Conservation (phyloP, 1,284 basidiomycete genomes). For the Hymenochaete sp. region DNA sequence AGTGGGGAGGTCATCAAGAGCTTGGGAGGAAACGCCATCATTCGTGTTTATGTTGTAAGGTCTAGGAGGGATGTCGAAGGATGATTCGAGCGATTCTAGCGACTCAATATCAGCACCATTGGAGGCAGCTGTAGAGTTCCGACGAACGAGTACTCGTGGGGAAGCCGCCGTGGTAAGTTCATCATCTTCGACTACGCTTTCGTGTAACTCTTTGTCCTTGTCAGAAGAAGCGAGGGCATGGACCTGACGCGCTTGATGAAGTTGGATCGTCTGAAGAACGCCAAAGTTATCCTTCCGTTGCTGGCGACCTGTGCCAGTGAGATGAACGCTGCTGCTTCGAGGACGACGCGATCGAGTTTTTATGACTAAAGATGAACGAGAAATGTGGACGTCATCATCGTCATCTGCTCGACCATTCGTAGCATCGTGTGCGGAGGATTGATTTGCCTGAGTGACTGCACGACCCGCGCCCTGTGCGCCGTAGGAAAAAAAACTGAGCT, state of each 20-base stretch:
- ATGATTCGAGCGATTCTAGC: conserved; percentile 15
- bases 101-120: conserved; percentile 18
- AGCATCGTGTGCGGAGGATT: conserved; percentile 41
- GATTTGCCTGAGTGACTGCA: conserved; percentile 60
- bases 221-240: conserved; percentile 38
- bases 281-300: conserved; percentile 39
- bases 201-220: conserved; percentile 4
- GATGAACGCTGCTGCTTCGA: conserved; percentile 52
- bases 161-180: conserved; percentile 5
- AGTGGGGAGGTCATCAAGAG: conserved; percentile 17
- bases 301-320: conserved; percentile 32
- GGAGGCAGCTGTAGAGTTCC: conserved; percentile 37
- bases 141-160: conserved; percentile 27
- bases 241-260: conserved; percentile 42
- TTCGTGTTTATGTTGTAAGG: too few relatives aligned
- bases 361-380: conserved; percentile 27
- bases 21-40: conserved; percentile 13
- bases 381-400: conserved; percentile 36
- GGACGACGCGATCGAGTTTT: conserved; percentile 30
- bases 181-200: conserved; percentile 7
- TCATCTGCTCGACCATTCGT: conserved; percentile 44
- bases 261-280: conserved; percentile 51
- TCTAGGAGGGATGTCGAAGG: conserved; percentile 7
- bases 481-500: conserved; percentile 6
- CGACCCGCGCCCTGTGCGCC: conserved; percentile 48